Evolutionary conservation across 371 early-diverging fungal genomes (phyloP), one percentile per base, ranked within the genome.

Genomic region (Haplosporangium sp.): DNA sequence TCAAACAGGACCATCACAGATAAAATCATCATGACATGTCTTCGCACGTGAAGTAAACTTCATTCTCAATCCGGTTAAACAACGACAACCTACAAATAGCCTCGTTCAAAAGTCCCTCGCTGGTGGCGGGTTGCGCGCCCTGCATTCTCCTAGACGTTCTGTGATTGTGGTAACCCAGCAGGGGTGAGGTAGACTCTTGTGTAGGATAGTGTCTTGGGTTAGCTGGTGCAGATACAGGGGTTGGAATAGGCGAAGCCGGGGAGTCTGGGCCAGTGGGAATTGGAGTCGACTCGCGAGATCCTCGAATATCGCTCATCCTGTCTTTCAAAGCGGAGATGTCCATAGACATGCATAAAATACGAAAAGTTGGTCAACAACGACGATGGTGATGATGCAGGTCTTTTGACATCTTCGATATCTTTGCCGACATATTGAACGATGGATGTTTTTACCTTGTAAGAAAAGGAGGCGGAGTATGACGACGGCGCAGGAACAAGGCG

Each of bases 21-120:
- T 29, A 29, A 29, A 29, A 29, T 29, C 29, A 29, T 29, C 29
- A 29, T 29, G 29, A 29, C 29, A 29, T 29, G 29, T 29, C 29
- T 29, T 29, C 29, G 29, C 29, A 29, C 29, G 29, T 29, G 29
- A 29, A 29, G 29, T 4, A 29, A 29, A 29, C 29, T 29, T 29
- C 29, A 29, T 29, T 29, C 29, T 29, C 29, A 29, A 29, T 29
- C 29, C 29, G 4, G 29, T 29, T 4, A 29, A 29, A 29, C 29
- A 29, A 29, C 29, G 29, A 29, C 29, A 14, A 52, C 59, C 42
- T 59, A 59, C 60, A 41, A 45, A 59, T 52, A 10, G 60, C 37
- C 16, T 48, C 43, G 46, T 16, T 55, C 47, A 59, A 46, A 16
- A 42, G 48, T 13, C 55, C 55, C 13, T 60, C 62, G 20, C 60